Percentiles rank a stretch among this genome's conserved stretches.
These are phyloP conservation scores for Neocucurbitaria cava DNA, from an alignment of 2,329 filamentous ascomycete genomes.

Conservation along the genomic window DNA sequence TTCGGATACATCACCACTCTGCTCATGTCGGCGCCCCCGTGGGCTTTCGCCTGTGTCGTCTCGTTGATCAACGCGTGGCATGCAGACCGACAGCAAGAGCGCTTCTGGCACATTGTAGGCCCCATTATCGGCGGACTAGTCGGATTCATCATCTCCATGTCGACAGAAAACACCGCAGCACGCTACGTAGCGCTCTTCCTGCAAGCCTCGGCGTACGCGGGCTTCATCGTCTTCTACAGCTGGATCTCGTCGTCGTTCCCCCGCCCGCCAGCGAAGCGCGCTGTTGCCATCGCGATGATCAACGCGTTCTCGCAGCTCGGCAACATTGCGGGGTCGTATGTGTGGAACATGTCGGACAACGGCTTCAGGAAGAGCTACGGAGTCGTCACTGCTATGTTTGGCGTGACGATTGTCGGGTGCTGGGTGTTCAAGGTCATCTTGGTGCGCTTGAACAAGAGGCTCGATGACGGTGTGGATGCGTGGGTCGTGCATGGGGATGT, in stretches of 20 bases:
- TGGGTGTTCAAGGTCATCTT: constrained; percentile 39
- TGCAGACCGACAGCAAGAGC: constrained; percentile 58
- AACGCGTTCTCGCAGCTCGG: constrained; percentile 57
- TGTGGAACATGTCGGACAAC: constrained; percentile 66
- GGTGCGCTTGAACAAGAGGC: constrained; percentile 37
- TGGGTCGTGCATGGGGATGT: constrained; percentile 39
- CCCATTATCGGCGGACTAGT: constrained; percentile 52
- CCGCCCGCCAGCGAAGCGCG: constrained; percentile 66
- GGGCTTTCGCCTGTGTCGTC: constrained; percentile 54
- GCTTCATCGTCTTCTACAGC: constrained; percentile 48
- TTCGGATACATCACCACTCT: constrained; percentile 49
- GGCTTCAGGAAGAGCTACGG: constrained; percentile 70
- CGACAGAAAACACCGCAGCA: constrained; percentile 36
- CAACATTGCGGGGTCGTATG: constrained; percentile 64
- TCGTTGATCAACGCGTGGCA: constrained; percentile 60
- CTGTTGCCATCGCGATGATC: constrained; percentile 67
- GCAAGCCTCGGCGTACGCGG: constrained; percentile 49
- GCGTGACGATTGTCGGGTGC: constrained; percentile 63
- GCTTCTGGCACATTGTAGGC: constrained; percentile 60
- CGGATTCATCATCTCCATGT: constrained; percentile 53
- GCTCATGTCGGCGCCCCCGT: constrained; percentile 57
- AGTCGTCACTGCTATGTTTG: constrained; percentile 71
- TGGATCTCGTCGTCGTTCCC: constrained; percentile 52
- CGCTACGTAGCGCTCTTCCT: constrained; percentile 46
- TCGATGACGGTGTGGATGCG: constrained; percentile 38